These are phyloP conservation scores for Candolleomyces aberdarensis DNA, from an alignment of 768 basidiomycete species.

Conservation along the genomic window DNA sequence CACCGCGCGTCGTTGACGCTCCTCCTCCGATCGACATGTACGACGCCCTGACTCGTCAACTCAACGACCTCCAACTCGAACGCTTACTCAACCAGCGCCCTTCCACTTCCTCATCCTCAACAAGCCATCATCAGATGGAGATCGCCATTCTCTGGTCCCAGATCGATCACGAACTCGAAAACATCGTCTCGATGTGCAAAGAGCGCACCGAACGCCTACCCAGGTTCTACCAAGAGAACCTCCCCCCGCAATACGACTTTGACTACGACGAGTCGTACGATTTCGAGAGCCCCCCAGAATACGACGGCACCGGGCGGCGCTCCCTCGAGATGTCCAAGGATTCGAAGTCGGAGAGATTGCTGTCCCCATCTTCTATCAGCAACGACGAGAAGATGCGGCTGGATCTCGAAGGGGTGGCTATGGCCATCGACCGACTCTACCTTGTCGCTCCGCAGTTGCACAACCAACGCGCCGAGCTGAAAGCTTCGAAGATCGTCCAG, in stretches of 20 bases:
- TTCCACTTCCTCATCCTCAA: constrained; percentile 14
- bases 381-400: constrained; percentile 76
- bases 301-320: constrained; percentile 37
- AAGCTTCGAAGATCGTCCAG: constrained; percentile 64
- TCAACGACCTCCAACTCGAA: constrained; percentile 65
- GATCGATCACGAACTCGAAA: constrained; percentile 73
- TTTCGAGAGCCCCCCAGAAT: constrained; percentile 50
- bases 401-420: constrained; percentile 82
- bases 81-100: constrained; percentile 39
- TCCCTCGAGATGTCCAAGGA: constrained; percentile 37
- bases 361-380: constrained; percentile 21
- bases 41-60: constrained; percentile 60
- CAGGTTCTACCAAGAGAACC: constrained; percentile 29
- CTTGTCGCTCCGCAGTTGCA: constrained; percentile 82
- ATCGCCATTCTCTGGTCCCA: constrained; percentile 68
- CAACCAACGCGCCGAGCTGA: constrained; percentile 91
- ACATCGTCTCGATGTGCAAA: constrained; percentile 62
- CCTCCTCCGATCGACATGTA: constrained; percentile 43
- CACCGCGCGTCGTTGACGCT: constrained; percentile 13
- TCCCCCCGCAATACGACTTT: constrained; percentile 52
- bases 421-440: constrained; percentile 89
- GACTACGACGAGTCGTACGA: constrained; percentile 45
- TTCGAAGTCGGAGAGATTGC: constrained; percentile 18
- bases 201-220: constrained; percentile 45
- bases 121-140: constrained; percentile 46